Base-by-base conservation (phyloP, 345 rosid genomes). In the Angophora floribunda region DNA sequence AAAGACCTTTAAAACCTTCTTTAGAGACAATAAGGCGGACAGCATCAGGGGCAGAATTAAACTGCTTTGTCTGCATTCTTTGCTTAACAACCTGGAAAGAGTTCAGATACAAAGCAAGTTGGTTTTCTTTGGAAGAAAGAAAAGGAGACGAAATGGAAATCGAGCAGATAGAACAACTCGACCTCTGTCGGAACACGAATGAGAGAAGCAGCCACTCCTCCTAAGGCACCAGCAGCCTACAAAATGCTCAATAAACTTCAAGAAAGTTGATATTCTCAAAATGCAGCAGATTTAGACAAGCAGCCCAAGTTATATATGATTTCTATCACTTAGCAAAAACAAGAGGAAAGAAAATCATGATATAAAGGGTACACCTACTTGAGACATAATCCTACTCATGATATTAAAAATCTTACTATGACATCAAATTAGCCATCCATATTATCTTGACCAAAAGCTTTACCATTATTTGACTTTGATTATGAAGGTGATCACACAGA, bases 121-220 rank as follows among this genome's bases (percentile, higher is more conserved):
- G 49, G 49, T 75, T 41, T 75, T 41, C 84, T 75, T 41, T 1
- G 28, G 84, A 75, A 1, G 14, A 75, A 86, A 85, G 41, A 85
- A 52, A 85, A 52, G 47, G 32, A 85, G 70, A 26, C 44, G 26
- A 85, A 61, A 75, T 19, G 7, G 28, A 75, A 75, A 19, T 75
- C 19, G 49, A 19, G 28, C 0, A 5, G 53, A 22, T 13, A 44
- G 45, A 50, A 61, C 57, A 67, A 52, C 24, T 88, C 80, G 88
- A 97, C 99, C 96, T 98, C 99, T 6, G 99, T 98, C 67, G 99
- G 99, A 80, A 98, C 98, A 91, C 98, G 97, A 57, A 98, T 94
- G 47, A 98, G 91, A 87, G 99, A 97, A 90, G 99, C 98, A 89
- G 98, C 97, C 91, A 95, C 65, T 88, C 99, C 99, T 86, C 99